Conservation (phyloP, 768 basidiomycete genomes). For the Calocera cornea region DNA sequence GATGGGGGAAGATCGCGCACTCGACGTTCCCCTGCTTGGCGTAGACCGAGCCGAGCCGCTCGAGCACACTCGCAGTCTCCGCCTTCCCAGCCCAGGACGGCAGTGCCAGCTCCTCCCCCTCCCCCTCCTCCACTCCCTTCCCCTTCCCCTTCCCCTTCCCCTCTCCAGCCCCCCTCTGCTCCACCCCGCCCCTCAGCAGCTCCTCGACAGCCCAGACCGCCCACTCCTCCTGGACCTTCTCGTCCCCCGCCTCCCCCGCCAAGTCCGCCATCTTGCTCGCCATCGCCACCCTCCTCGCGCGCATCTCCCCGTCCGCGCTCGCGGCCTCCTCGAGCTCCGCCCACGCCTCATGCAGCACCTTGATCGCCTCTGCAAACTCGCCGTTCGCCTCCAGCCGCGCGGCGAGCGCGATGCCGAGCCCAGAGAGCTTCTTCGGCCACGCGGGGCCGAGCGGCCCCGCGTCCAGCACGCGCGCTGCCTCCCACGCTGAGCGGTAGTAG, state of each 20-base stretch:
- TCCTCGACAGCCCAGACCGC: slow-evolving; percentile 1
- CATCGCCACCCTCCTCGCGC: background rate
- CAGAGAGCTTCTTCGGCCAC: background rate
- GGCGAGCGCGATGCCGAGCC: background rate
- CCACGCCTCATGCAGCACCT: background rate
- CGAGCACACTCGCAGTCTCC: background rate
- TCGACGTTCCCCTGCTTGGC: background rate
- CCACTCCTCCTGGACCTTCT: background rate
- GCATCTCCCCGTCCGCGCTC: background rate
- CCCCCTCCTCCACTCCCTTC: background rate
- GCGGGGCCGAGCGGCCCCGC: background rate
- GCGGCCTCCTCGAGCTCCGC: background rate
- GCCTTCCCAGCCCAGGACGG: background rate
- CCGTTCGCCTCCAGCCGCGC: background rate
- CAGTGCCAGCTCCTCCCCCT: background rate
- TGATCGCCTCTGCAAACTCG: background rate
- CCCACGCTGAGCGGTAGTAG: background rate
- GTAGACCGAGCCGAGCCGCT: background rate
- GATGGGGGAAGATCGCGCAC: background rate
- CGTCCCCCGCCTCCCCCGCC: background rate
- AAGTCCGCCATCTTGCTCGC: slow-evolving; percentile 2
- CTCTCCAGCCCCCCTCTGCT: background rate
- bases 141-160: background rate
- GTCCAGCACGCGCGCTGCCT: background rate
- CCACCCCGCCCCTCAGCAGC: background rate